These are phyloP conservation scores for Tubosaeta brunneosetosa DNA, from an alignment of 768 basidiomycete genomes.

Conservation along the genomic window DNA sequence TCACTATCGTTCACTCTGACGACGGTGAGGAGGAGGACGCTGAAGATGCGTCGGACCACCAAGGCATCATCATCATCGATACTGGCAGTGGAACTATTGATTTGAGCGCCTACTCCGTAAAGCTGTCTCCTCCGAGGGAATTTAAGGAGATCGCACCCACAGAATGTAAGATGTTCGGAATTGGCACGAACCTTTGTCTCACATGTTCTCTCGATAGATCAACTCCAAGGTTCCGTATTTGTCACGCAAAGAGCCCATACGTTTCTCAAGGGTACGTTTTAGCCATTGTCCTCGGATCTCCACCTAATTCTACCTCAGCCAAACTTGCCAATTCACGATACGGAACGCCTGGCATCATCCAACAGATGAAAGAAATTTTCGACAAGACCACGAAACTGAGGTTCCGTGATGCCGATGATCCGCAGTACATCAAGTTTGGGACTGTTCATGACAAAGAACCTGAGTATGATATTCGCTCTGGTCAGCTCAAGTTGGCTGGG, in stretches of 20 bases:
- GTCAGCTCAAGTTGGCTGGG: slow-evolving; percentile 36
- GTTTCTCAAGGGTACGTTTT: slow-evolving; percentile 25
- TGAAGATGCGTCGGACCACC: slow-evolving; percentile 21
- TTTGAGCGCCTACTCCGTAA: not conserved
- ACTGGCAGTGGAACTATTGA: slow-evolving; percentile 30
- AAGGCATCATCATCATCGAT: slow-evolving; percentile 43
- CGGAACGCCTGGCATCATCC: slow-evolving; percentile 22
- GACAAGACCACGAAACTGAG: slow-evolving; percentile 36
- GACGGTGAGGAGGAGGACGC: not conserved
- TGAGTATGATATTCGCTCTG: slow-evolving; percentile 30
- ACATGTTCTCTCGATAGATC: slow-evolving; percentile 22
- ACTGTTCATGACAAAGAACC: slow-evolving; percentile 32
- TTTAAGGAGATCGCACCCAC: slow-evolving; percentile 34
- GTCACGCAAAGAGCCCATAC: slow-evolving; percentile 28
- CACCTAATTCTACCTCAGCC: slow-evolving; percentile 9
- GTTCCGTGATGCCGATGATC: slow-evolving; percentile 33
- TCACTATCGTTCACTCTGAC: not conserved
- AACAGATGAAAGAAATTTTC: slow-evolving; percentile 31
- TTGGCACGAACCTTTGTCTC: not conserved
- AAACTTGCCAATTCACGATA: slow-evolving; percentile 28
- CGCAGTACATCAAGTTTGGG: slow-evolving; percentile 39
- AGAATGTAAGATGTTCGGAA: slow-evolving; percentile 17
- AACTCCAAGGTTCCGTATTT: slow-evolving; percentile 35
- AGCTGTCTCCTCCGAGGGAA: slow-evolving; percentile 1
- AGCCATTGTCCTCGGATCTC: not conserved